Evolutionary conservation across 129 eudicot species (phyloP).

Genomic region (Lactuca saligna): DNA sequence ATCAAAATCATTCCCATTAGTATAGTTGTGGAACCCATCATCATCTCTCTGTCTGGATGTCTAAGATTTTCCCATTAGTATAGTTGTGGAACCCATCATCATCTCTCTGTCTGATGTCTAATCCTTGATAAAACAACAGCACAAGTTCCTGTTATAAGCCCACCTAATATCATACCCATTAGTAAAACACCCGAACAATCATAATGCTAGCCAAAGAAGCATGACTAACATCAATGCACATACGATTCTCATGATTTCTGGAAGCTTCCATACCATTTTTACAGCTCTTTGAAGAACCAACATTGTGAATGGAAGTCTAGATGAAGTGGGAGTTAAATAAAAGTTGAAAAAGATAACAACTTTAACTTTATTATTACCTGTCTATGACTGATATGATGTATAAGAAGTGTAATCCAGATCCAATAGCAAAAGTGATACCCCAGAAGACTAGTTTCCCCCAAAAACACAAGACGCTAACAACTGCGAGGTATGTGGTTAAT

Average conservation of each 20-base stretch:
- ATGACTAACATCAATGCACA: constrained; percentile 78
- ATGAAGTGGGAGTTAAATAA: constrained; percentile 4
- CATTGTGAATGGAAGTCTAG: constrained; percentile 90
- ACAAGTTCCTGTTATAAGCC: constrained; percentile 86
- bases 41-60: constrained; percentile 64
- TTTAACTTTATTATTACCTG: constrained; percentile 45
- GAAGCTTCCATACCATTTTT: constrained; percentile 85
- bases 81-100: constrained; percentile 88
- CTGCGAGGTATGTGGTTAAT: constrained; percentile 91
- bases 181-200: constrained; percentile 93
- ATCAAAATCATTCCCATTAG: constrained; percentile 98
- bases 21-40: constrained; percentile 88
- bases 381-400: constrained; percentile 91
- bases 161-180: constrained; percentile 92
- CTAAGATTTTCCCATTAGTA: constrained; percentile 88
- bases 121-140: constrained; percentile 69
- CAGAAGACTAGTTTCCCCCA: constrained; percentile 76
- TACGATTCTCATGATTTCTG: constrained; percentile 72
- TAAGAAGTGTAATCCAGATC: constrained; percentile 86
- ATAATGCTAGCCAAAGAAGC: constrained; percentile 81
- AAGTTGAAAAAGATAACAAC: background rate
- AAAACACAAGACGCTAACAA: constrained; percentile 83
- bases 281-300: constrained; percentile 89
- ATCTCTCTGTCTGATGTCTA: constrained; percentile 59
- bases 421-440: constrained; percentile 92